Evolutionary conservation across 2,329 filamentous ascomycete genomes (phyloP), one percentile per base, ranked within the genome.

Genomic region (Ramichloridium luteum): DNA sequence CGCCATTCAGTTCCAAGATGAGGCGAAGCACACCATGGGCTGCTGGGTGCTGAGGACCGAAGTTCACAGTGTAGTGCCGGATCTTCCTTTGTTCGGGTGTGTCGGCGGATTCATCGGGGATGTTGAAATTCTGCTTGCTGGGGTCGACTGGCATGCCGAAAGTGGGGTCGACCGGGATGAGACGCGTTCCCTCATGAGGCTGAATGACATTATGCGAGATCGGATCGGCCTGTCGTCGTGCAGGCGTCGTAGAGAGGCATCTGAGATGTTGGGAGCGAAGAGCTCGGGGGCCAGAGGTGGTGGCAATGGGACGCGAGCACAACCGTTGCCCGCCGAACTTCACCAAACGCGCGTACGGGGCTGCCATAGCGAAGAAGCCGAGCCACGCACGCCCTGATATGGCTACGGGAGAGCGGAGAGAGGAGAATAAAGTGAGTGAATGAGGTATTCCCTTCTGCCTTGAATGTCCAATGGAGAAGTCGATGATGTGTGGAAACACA

Each of bases 51-150:
- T 98, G 90, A 44, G 90, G 90, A 35, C 90, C 90, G 53, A 98
- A 98, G 70, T 98, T 98, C 68, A 98, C 88, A 5, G 90, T 98
- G 67, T 98, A 98, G 65, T 98, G 90, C 47, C 90, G 77, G 58
- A 98, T 80, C 72, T 94, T 96, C 60, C 88, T 79, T 61, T 66
- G 61, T 47, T 70, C 67, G 31, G 67, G 60, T 28, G 50, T 48
- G 25, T 48, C 60, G 48, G 69, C 61, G 43, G 61, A 55, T 39
- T 59, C 57, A 35, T 59, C 55, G 28, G 59, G 50, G 31, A 54
- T 48, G 43, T 66, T 62, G 32, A 60, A 48, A 47, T 58, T 52
- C 45, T 60, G 45, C 47, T 65, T 62, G 32, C 59, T 50, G 18
- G 60, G 48, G 43, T 60, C 51, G 30, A 60, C 54, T 37, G 70